Base-by-base conservation (phyloP, 2,329 filamentous ascomycete genomes). In the Metarhizium sp. region DNA sequence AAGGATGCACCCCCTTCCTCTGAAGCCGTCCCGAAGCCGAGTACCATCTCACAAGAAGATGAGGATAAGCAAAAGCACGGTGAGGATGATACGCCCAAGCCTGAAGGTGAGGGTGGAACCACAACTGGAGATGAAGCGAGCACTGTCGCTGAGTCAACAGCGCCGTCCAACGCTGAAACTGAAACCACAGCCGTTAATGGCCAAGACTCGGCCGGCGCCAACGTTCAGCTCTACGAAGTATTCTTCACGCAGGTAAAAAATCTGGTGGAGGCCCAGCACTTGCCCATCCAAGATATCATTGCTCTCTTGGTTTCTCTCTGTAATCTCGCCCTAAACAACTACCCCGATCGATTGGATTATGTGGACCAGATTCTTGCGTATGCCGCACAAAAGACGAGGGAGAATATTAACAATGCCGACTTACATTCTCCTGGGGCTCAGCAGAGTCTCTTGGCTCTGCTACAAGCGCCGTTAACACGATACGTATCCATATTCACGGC, bases 401-500 rank as follows among this genome's bases (percentile, higher is more conserved):
- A 96, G 68, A 90, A 95, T 70, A 85, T 88, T 57, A 96, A 96
- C 71, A 96, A 92, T 63, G 87, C 94, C n/a, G 94, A 99, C 66
- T 77, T 99, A 32, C 94, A 97, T 72, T 92, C 92, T 4, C 82
- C 86, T 57, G 82, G 86, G 5, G 88, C 91, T 10, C 95, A 99
- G 73, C 86, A 91, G 62, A 95, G 90, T 63, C 84, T 99, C 47
- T 80, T 97, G 57, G 88, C 87, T 53, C 84, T 99, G 25, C 82
- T 99, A n/a, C 86, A 94, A 62, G 90, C 90, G 7, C 94, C 94
- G 0, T 81, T 97, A 58, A 88, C 90, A 69, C 85, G 89, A 59
- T 99, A 99, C 69, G 81, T 87, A 55, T 97, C 92, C 5, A 85
- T 97, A 46, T 99, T 99, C 67, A 99, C 94, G n/a, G 92, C 94